Conservation (phyloP, 2,329 filamentous ascomycete genomes). For the Corinectria fuckeliana region DNA sequence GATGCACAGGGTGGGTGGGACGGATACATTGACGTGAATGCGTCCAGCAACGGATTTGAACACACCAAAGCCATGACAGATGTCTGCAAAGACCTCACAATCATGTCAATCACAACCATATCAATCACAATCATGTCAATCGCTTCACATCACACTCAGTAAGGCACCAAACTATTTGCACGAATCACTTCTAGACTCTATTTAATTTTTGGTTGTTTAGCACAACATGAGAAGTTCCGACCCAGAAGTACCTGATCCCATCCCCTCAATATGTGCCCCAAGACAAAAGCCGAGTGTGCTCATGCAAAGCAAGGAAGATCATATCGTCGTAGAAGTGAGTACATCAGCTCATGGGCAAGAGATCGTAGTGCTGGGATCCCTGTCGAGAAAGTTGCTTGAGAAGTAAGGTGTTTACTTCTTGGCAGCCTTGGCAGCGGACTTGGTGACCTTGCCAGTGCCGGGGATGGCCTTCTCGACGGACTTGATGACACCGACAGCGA, state of each 20-base stretch:
- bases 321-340: constrained; percentile 55
- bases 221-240: constrained; percentile 54
- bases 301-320: constrained; percentile 53
- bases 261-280: constrained; percentile 53
- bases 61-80: no score
- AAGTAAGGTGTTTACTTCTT: constrained; percentile 69
- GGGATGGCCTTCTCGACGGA: constrained; percentile 70
- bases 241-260: constrained; percentile 47
- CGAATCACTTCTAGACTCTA: constrained; percentile 56
- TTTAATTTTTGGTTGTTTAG: constrained; percentile 53
- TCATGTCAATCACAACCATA: no score
- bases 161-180: constrained; percentile 27
- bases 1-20: no score
- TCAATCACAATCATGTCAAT: not conserved
- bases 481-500: constrained; percentile 96
- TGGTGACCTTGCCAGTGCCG: constrained; percentile 70
- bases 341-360: constrained; percentile 42
- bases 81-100: no score
- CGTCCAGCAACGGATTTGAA: no score
- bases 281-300: constrained; percentile 51
- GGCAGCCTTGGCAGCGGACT: constrained; percentile 74
- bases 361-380: constrained; percentile 36
- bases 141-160: not conserved
- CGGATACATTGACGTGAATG: no score
- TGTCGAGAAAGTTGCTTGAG: constrained; percentile 33